These are phyloP conservation scores for Tetrapyrgos nigripes DNA, from an alignment of 1,284 basidiomycete genomes.

Conservation along the genomic window DNA sequence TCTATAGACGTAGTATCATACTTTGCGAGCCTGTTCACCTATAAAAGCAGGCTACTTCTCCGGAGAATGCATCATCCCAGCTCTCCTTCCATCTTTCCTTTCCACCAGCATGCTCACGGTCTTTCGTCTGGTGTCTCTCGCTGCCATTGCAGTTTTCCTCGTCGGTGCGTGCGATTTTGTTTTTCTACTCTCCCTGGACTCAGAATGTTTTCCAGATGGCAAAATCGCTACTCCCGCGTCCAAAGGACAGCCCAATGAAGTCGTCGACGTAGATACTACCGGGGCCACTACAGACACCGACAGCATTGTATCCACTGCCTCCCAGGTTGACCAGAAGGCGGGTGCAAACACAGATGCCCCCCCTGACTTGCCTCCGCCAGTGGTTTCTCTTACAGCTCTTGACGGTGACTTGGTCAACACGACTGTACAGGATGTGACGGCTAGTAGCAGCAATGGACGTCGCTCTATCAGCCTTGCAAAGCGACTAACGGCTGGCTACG, in stretches of 20 bases:
- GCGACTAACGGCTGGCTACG: constrained; percentile 34
- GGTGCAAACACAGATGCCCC: constrained; percentile 33
- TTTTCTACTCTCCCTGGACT: neutral
- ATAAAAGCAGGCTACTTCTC: neutral
- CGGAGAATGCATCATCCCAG: neutral
- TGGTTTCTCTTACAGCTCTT: constrained; percentile 44
- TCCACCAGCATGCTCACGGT: constrained; percentile 8
- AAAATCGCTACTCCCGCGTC: constrained; percentile 19
- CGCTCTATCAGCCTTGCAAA: constrained; percentile 13
- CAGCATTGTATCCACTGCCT: constrained; percentile 40
- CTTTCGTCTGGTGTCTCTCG: constrained; percentile 1
- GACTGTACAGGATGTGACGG: constrained; percentile 19
- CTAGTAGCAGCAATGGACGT: constrained; percentile 9
- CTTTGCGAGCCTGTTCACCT: neutral
- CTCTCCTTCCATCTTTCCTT: neutral
- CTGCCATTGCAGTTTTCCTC: constrained; percentile 7
- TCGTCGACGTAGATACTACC: constrained; percentile 8
- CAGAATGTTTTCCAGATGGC: neutral
- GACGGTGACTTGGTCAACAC: constrained; percentile 43
- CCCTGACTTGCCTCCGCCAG: constrained; percentile 41
- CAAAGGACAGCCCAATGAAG: constrained; percentile 19
- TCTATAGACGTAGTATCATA: no score
- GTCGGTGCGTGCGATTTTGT: neutral
- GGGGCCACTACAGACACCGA: constrained; percentile 35
- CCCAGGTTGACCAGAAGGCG: constrained; percentile 44